These are phyloP conservation scores for Panicum virgatum DNA, from an alignment of 202 grass and related monocot species.

Conservation along the genomic window DNA sequence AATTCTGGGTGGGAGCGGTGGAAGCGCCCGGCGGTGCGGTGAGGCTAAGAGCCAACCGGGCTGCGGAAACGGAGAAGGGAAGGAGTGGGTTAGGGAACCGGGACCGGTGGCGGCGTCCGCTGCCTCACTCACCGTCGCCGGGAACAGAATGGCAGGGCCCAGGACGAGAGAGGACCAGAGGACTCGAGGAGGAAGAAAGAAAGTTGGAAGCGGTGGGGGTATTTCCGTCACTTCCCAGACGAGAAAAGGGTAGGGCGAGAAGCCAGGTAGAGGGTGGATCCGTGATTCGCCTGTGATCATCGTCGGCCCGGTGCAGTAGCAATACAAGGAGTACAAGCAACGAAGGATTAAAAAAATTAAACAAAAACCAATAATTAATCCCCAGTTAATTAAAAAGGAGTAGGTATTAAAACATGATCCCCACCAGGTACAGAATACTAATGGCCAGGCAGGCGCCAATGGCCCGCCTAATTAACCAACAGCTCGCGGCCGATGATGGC, in stretches of 20 bases:
- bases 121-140: not conserved
- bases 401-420: slow-evolving; percentile 27
- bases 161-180: not conserved
- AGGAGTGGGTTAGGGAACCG: not conserved
- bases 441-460: not conserved
- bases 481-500: too few relatives aligned
- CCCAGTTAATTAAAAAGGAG: not conserved
- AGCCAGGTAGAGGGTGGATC: not conserved
- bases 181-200: not conserved
- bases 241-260: not conserved
- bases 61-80: not conserved
- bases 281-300: not conserved
- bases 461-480: not conserved
- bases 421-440: not conserved
- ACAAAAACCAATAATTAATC: not conserved
- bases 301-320: not conserved
- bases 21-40: not conserved
- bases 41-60: not conserved
- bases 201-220: not conserved
- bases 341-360: not conserved
- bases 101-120: not conserved
- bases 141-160: not conserved
- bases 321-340: too few relatives aligned
- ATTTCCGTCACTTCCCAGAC: not conserved
- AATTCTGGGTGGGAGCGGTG: too few relatives aligned